Base-by-base conservation (phyloP, 352 stramenopile species). In the Pythium utonaiense region DNA sequence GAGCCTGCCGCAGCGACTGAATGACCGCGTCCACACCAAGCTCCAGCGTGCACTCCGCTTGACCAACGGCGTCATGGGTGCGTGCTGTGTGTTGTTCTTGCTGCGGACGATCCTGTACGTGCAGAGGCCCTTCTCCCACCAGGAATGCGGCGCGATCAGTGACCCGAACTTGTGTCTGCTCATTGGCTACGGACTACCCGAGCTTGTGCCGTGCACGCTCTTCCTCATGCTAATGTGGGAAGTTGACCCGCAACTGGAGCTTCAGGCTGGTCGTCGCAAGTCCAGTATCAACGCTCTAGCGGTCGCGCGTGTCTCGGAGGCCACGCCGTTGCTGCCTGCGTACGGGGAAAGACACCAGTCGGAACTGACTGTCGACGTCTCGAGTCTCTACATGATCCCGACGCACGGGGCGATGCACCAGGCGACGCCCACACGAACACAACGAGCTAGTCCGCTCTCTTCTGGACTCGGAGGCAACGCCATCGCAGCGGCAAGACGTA, bases 181-280 rank as follows among this genome's bases (percentile, higher is more conserved):
- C 22, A 69, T 95, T 10, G 85, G 83, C 17, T 91, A 93, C 44
- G 75, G 68, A 5, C 65, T 95, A 0, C 81, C 83, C 0, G 85
- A 95, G 64, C 70, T 91, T 45, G 64, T 93, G 24, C 83, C 85
- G 0, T 88, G 79, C 56, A 63, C 68, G 41, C 66, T 93, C n/a
- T 95, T 95, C 57, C 61, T 95, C 1, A 66, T 89, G 44, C 66
- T 95, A n/a, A 93, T 95, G 85, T 91, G 81, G 81, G 77, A 95
- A 27, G 83, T 93, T 28, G 83, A 95, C 49, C 82, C 85, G 13
- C 74, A 82, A 38, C 62, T 91, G 30, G 74, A 86, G 55, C 76
- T 92, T 41, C 78, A 77, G 28, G 78, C 80, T 1, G 64, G 75
- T 4, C 61, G 79, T 3, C 61, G 79, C 21, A 80, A 75, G 31